Evolutionary conservation across 768 basidiomycete species (phyloP).

Genomic region (Stropharia rugosoannulata): DNA sequence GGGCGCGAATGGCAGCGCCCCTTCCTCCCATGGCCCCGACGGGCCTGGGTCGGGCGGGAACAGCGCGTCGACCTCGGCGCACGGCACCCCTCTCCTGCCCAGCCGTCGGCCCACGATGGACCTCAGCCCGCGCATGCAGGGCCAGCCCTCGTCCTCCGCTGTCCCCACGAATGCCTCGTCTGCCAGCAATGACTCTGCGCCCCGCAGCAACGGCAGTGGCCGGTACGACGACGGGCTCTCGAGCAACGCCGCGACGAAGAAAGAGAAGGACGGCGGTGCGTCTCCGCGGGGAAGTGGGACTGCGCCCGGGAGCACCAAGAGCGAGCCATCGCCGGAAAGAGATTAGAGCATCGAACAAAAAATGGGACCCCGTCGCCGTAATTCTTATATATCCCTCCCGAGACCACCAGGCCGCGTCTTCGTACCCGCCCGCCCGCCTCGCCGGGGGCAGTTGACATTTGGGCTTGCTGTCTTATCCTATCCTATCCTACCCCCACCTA

Average conservation of each 20-base stretch:
- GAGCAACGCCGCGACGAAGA: conserved; percentile 2
- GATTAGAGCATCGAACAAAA: no score
- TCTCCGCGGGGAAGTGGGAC: no score
- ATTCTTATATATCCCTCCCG: no score
- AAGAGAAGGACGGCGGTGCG: background rate
- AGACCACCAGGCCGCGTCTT: no score
- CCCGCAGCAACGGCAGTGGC: background rate
- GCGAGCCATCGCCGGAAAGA: no score
- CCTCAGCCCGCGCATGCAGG: background rate
- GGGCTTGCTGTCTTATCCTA: no score
- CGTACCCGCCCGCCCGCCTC: no score
- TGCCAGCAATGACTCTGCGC: background rate
- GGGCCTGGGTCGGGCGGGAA: background rate
- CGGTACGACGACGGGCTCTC: background rate
- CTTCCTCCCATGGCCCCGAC: background rate
- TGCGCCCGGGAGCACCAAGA: no score
- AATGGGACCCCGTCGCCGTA: no score
- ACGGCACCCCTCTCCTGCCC: conserved; percentile 1
- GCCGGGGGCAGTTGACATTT: no score
- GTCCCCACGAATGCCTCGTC: background rate
- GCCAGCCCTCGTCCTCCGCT: background rate
- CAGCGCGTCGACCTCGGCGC: background rate
- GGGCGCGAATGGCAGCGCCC: background rate
- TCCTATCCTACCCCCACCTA: no score
- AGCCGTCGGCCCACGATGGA: background rate